Evolutionary conservation across 768 basidiomycete species (phyloP).

Genomic region (Auriscalpium orientale): DNA sequence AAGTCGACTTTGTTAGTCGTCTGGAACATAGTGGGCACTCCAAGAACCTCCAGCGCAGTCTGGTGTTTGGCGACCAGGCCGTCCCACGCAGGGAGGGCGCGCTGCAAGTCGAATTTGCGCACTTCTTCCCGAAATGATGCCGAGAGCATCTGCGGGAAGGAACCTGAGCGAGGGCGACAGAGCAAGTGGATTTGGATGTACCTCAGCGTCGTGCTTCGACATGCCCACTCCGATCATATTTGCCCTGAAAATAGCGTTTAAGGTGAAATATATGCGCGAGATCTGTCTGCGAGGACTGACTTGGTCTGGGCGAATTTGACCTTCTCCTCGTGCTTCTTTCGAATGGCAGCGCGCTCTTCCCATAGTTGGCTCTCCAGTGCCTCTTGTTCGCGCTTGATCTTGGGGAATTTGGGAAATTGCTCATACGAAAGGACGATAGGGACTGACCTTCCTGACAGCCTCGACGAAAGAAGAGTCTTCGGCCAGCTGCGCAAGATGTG

Average conservation of each 20-base stretch:
- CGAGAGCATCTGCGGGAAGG: constrained; percentile 47
- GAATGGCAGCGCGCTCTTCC: constrained; percentile 57
- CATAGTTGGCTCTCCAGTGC: constrained; percentile 60
- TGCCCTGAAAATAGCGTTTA: constrained; percentile 37
- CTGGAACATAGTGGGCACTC: constrained; percentile 67
- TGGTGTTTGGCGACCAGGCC: constrained; percentile 68
- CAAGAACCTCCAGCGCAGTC: constrained; percentile 44
- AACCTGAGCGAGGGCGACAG: background rate
- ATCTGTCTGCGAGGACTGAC: constrained; percentile 30
- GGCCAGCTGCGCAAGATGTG: constrained; percentile 52
- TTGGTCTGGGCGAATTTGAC: constrained; percentile 61
- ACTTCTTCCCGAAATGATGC: constrained; percentile 60
- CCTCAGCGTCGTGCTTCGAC: constrained; percentile 64
- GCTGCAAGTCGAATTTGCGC: constrained; percentile 58
- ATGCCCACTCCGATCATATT: constrained; percentile 55
- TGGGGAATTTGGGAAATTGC: background rate
- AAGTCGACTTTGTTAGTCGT: constrained; percentile 40
- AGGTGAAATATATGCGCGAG: background rate
- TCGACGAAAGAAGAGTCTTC: constrained; percentile 44
- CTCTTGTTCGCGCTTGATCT: constrained; percentile 71
- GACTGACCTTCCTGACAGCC: constrained; percentile 43
- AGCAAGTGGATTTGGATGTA: constrained; percentile 24
- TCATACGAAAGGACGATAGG: background rate
- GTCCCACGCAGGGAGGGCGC: constrained; percentile 71
- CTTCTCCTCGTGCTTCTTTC: constrained; percentile 61